Evolutionary conservation across 306 rosid species (phyloP), one percentile per base, ranked within the genome.

Genomic region (Adenanthera pavonina): DNA sequence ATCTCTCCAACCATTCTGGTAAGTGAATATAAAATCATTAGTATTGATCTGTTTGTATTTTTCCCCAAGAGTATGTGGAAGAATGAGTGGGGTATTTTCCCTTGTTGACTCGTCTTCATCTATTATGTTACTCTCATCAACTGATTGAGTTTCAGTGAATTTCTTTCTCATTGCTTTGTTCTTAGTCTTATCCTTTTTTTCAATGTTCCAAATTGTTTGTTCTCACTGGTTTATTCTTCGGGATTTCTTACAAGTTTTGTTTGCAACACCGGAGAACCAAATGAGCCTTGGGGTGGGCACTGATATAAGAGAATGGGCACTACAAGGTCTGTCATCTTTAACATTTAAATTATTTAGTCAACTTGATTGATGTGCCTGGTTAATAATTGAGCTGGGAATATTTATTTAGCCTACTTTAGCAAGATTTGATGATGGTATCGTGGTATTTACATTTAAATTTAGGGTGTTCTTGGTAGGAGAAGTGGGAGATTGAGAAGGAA

Each of bases 261-360:
- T 78, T 65, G 97, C 97, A 0, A 85, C 91, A 15, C 97, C 89
- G 52, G 92, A 92, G 51, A 88, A 92, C 70, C 95, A 89, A 78
- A 86, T 81, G 76, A 81, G 83, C 80, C 78, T 74, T 30, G 97
- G 79, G 75, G 86, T 59, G 65, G 84, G 83, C 71, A 62, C 83
- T 52, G 89, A 88, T 62, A 74, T 81, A 59, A 83, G 74, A 77
- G 98, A 95, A 77, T 92, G 94, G 90, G 92, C 92, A 30, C 89
- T 95, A 82, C 97, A 92, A 89, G 97, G 98, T 91, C 81, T 56
- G 73, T 47, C 13, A 61, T 52, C 3, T 41, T 16, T 70, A 33
- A 25, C 30, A 25, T 25, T 25, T 25, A 25, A 25, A 25, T 25
- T 25, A 25, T 25, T 25, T 25, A 25, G 30, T 25, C 0, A 25